Conservation (phyloP, 257 asterid species). For the Euphrasia confusa region DNA sequence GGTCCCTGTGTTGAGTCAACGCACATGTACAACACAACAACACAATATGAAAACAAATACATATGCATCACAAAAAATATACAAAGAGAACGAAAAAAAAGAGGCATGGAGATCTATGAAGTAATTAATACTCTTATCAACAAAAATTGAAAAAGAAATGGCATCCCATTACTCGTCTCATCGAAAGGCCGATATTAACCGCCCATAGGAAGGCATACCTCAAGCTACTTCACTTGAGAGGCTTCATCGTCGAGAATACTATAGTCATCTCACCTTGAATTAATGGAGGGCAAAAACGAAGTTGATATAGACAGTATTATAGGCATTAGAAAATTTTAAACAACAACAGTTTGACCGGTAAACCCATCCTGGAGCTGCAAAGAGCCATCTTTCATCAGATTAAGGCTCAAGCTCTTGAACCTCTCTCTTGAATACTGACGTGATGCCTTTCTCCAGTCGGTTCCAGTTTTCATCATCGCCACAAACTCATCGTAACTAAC, state of each 20-base stretch:
- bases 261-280: not conserved
- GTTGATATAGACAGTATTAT: not conserved
- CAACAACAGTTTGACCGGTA: constrained; percentile 63
- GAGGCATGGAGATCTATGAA: too few relatives aligned
- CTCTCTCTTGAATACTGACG: constrained; percentile 83
- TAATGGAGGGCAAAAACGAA: not conserved
- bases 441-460: constrained; percentile 88
- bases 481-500: constrained; percentile 74
- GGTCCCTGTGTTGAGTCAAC: constrained; percentile 21
- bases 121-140: not conserved
- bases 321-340: constrained; percentile 28
- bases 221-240: constrained; percentile 22
- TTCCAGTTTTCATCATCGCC: constrained; percentile 81
- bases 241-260: not conserved
- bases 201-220: constrained; percentile 11
- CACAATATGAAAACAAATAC: constrained; percentile 10
- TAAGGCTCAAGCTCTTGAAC: constrained; percentile 74
- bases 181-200: constrained; percentile 22
- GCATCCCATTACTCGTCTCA: constrained; percentile 21
- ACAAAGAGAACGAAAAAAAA: constrained; percentile 23
- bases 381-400: constrained; percentile 83
- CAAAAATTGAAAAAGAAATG: not conserved
- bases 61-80: constrained; percentile 23
- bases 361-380: constrained; percentile 67
- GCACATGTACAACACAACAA: constrained; percentile 13